Percentiles rank a stretch among this genome's conserved stretches.
These are phyloP conservation scores for Entomortierella parvispora DNA, from an alignment of 192 early-diverging fungal species.

Conservation along the genomic window DNA sequence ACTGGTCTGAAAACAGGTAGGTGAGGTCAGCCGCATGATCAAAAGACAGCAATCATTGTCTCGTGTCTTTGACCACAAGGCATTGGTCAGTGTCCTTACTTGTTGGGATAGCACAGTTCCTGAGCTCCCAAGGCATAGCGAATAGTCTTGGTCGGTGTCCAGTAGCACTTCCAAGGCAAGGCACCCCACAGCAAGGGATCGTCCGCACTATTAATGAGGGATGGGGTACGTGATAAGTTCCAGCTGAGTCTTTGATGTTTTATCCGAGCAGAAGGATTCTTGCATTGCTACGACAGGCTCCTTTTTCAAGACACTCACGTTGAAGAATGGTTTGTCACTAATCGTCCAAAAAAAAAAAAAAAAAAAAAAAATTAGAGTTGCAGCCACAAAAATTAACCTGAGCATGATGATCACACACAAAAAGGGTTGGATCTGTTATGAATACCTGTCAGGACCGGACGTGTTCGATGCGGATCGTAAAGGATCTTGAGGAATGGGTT, in stretches of 20 bases:
- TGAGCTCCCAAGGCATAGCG: conserved; percentile 91
- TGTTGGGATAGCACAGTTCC: conserved; percentile 84
- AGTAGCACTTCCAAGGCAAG: conserved; percentile 66
- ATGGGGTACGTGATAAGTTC: too few relatives aligned
- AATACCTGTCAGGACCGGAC: conserved; percentile 74
- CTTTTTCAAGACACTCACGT: conserved; percentile 54
- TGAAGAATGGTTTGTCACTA: conserved; percentile 81
- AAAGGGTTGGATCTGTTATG: too few relatives aligned
- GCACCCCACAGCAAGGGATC: conserved; percentile 83
- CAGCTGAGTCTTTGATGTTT: too few relatives aligned
- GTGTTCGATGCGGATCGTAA: conserved; percentile 61
- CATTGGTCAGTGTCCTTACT: too few relatives aligned
- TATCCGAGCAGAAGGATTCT: too few relatives aligned
- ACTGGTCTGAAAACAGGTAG: conserved; percentile 53
- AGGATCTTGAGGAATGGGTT: conserved; percentile 69
- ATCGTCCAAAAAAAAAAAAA: not conserved
- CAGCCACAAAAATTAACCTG: not conserved
- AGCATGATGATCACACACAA: too few relatives aligned
- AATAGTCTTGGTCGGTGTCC: conserved; percentile 57
- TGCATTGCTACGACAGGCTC: too few relatives aligned
- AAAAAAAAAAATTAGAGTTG: not conserved
- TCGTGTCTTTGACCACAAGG: too few relatives aligned
- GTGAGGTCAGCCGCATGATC: too few relatives aligned
- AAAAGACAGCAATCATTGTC: not conserved
- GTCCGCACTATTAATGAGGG: conserved; percentile 63